Evolutionary conservation across 352 stramenopile species (phyloP).

Genomic region (Aphanomyces astaci): DNA sequence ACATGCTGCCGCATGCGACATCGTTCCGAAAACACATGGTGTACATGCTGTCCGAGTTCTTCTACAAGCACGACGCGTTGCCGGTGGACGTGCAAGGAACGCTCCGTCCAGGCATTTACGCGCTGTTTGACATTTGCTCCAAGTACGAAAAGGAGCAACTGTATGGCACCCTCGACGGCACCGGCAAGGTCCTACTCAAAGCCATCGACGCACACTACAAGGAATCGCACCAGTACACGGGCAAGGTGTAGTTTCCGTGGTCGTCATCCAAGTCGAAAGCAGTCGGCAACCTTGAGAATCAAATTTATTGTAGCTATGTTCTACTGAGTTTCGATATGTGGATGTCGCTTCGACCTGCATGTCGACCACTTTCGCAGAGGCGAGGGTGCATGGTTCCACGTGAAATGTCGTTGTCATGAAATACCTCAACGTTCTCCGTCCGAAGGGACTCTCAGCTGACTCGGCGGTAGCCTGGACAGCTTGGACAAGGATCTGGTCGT

Average conservation of each 20-base stretch:
- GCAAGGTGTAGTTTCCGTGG: constrained; percentile 58
- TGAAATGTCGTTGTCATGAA: no score
- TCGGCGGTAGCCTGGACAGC: no score
- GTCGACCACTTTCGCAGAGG: no score
- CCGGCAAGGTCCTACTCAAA: constrained; percentile 81
- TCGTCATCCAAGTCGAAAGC: no score
- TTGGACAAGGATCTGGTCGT: no score
- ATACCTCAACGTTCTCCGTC: no score
- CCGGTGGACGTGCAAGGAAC: constrained; percentile 53
- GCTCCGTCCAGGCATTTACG: constrained; percentile 62
- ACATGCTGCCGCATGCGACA: constrained; percentile 75
- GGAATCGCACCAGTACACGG: constrained; percentile 74
- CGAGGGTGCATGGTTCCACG: no score
- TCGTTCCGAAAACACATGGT: constrained; percentile 80
- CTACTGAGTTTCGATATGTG: no score
- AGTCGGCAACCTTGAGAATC: not conserved
- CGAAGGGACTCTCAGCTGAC: no score
- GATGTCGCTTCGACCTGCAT: no score
- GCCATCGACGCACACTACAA: constrained; percentile 80
- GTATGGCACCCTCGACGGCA: constrained; percentile 67
- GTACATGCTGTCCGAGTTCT: constrained; percentile 66
- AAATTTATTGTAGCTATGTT: no score
- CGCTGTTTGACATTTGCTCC: constrained; percentile 77
- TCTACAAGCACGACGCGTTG: constrained; percentile 55
- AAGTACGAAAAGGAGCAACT: constrained; percentile 80